These are phyloP conservation scores for Rhodotorula babjevae DNA, from an alignment of 768 basidiomycete genomes.

Conservation along the genomic window DNA sequence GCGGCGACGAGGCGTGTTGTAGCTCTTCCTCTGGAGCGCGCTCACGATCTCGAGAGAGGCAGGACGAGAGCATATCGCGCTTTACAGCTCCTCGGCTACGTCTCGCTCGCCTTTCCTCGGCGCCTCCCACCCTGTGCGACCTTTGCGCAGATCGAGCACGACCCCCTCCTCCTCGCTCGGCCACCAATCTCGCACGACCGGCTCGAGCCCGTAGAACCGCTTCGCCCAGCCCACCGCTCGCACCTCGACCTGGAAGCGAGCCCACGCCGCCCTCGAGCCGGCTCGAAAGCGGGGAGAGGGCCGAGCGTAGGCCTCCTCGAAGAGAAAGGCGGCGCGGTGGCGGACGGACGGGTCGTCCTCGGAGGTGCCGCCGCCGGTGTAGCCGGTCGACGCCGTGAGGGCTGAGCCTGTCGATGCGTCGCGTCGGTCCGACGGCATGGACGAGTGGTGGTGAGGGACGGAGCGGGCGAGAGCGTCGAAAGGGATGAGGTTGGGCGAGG, in stretches of 20 bases:
- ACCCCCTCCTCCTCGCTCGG: conserved; percentile 13
- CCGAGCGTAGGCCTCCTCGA: conserved; percentile 30
- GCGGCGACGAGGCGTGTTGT: too few relatives aligned
- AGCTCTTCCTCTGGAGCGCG: too few relatives aligned
- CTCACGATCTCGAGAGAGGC: not conserved
- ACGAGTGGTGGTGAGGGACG: conserved; percentile 55
- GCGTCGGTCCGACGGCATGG: conserved; percentile 36
- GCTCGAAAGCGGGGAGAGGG: not conserved
- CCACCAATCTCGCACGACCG: not conserved
- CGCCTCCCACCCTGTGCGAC: conserved; percentile 11
- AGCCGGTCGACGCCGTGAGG: conserved; percentile 11
- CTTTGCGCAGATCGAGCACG: conserved; percentile 14
- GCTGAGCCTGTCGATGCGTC: not conserved
- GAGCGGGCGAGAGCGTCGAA: conserved; percentile 44
- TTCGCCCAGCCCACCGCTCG: not conserved
- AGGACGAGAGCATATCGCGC: not conserved
- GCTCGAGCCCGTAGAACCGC: not conserved
- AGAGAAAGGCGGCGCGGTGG: conserved; percentile 55
- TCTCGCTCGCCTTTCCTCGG: not conserved
- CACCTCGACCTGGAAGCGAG: not conserved
- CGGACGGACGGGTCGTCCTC: conserved; percentile 62
- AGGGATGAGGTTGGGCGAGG: conserved; percentile 52
- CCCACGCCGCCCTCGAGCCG: not conserved
- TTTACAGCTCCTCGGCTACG: not conserved
- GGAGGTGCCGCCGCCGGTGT: conserved; percentile 52